These are phyloP conservation scores for Arabis hirsuta DNA, from an alignment of 345 rosid species.

Conservation along the genomic window DNA sequence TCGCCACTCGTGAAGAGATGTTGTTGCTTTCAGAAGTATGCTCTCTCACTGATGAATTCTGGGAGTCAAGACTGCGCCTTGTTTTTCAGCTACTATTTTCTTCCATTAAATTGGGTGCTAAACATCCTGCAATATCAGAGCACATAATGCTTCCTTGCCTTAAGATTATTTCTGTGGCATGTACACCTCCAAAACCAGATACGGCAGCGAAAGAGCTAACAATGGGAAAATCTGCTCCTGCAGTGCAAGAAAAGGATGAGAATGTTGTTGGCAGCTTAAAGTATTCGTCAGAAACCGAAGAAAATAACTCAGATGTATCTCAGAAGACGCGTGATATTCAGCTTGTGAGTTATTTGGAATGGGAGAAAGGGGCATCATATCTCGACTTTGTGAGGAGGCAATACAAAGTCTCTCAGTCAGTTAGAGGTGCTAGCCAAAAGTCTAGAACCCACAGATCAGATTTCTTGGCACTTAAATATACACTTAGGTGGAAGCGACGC, in stretches of 20 bases:
- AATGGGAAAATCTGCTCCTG: conserved; percentile 55
- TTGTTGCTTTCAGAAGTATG: conserved; percentile 95
- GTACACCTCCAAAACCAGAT: conserved; percentile 99
- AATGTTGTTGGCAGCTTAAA: conserved; percentile 52
- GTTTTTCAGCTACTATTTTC: conserved; percentile 93
- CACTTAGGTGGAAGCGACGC: conserved; percentile 86
- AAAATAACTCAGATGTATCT: conserved; percentile 68
- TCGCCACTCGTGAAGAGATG: conserved; percentile 92
- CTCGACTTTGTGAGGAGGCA: conserved; percentile 99
- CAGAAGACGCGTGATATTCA: conserved; percentile 78
- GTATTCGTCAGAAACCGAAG: conserved; percentile 54
- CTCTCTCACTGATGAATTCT: conserved; percentile 92
- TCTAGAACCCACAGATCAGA: conserved; percentile 79
- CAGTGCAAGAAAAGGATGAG: conserved; percentile 66
- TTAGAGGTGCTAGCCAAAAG: conserved; percentile 69
- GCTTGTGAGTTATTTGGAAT: conserved; percentile 88
- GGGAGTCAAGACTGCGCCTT: conserved; percentile 96
- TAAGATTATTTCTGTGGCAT: conserved; percentile 90
- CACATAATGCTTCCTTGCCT: conserved; percentile 96
- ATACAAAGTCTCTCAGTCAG: conserved; percentile 82
- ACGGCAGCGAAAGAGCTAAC: conserved; percentile 76
- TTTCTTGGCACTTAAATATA: conserved; percentile 85
- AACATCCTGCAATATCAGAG: conserved; percentile 98
- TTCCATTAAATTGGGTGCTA: conserved; percentile 95
- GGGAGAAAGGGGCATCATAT: conserved; percentile 98